These are phyloP conservation scores for Cyclotella kingstonii DNA, from an alignment of 108 stramenopile genomes.

Conservation along the genomic window DNA sequence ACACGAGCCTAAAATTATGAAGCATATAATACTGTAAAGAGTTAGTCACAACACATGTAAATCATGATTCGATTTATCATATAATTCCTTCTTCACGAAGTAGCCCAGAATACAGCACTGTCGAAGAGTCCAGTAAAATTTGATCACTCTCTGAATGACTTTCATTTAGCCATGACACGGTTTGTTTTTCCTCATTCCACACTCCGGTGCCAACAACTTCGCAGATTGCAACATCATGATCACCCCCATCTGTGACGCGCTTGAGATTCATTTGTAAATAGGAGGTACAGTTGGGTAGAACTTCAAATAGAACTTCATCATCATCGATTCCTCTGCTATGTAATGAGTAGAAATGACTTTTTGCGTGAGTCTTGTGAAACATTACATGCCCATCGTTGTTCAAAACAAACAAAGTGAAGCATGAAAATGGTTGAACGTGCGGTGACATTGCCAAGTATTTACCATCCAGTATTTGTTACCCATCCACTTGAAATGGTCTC, in stretches of 20 bases:
- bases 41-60: background rate
- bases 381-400: background rate
- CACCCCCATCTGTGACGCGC: conserved; percentile 50
- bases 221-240: conserved; percentile 64
- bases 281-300: conserved; percentile 53
- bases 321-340: background rate
- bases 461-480: conserved; percentile 23
- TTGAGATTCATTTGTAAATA: conserved; percentile 51
- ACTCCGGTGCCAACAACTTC: conserved; percentile 43
- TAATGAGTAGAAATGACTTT: too few species aligned
- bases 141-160: background rate
- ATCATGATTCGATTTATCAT: background rate
- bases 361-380: too few species aligned
- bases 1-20: too few species aligned
- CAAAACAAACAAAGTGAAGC: background rate
- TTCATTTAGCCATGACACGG: conserved; percentile 33
- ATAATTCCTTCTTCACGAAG: conserved; percentile 56
- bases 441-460: background rate
- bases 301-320: conserved; percentile 28
- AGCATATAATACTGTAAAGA: background rate
- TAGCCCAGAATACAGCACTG: conserved; percentile 57
- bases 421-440: background rate
- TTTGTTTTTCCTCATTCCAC: conserved; percentile 42
- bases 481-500: conserved; percentile 37
- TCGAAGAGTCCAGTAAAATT: conserved; percentile 39